Base-by-base conservation (phyloP, 768 basidiomycete genomes). In the Mrakia blollopis region DNA sequence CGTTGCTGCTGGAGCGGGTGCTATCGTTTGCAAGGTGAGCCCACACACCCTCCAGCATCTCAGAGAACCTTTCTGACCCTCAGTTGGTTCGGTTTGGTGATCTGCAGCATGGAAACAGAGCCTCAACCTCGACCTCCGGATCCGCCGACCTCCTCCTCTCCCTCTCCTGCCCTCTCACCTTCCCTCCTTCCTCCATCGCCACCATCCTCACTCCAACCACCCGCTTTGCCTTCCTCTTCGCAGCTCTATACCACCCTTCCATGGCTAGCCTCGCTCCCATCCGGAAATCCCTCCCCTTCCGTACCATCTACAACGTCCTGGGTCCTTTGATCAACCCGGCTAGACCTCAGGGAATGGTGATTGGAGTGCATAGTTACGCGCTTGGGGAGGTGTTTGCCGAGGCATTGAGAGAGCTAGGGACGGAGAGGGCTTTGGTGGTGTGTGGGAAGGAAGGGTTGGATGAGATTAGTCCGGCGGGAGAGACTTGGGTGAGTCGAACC, bases 281-380 rank as follows among this genome's bases (percentile, higher is more conserved):
- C 81, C 91, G 96, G 74, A 91, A 91, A 80, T 85, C 89, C 0
- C 88, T 98, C 73, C 93, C 94, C 65, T 98, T 96, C 86, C 91
- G 94, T 65, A 98, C 96, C 13, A 90, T 99, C 86, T 98, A 97
- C 88, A 98, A 99, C 84, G 85, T 94, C 77, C 87, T 98, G 44
- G 95, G 97, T 0, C 97, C 96, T 0, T 87, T 98, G 54, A 91
- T 96, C 84, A 98, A 96, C 84, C 97, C 96, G 3, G 90, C 92
- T 0, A 85, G 86, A 13, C 96, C 97, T 3, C 87, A 87, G 5
- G 91, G 93, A 3, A 94, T 98, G 91, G 88, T 98, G 6, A 86
- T 98, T 52, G 96, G 96, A 62, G 91, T 99, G 47, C 91, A 94
- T 13, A 90, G 90, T 77, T 89, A 85, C 68, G 89, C 89, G 80